Evolutionary conservation across 352 stramenopile species (phyloP).

Genomic region (Aphanomyces invadans): DNA sequence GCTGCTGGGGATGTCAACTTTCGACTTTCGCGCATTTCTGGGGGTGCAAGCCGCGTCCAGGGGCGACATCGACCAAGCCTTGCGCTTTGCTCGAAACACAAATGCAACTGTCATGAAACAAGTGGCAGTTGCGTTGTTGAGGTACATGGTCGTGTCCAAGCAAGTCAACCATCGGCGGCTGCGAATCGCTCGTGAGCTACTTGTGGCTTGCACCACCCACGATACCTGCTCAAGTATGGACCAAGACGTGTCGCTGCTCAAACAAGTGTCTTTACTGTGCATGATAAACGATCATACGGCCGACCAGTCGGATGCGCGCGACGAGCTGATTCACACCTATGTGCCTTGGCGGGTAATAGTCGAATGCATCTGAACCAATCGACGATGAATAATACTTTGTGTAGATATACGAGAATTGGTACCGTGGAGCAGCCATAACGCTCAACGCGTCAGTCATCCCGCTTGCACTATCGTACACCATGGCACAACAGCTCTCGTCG

Average conservation of each 20-base stretch:
- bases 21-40: conserved; percentile 19
- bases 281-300: background rate
- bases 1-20: conserved; percentile 1
- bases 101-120: conserved; percentile 3
- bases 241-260: conserved; percentile 1
- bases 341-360: conserved; percentile 19
- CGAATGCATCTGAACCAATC: background rate
- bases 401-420: conserved; percentile 22
- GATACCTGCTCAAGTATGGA: background rate
- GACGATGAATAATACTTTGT: background rate
- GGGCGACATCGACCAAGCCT: conserved; percentile 14
- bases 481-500: background rate
- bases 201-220: background rate
- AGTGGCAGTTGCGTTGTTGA: conserved; percentile 12
- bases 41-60: background rate
- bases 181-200: conserved; percentile 2
- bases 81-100: conserved; percentile 7
- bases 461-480: conserved; percentile 6
- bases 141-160: background rate
- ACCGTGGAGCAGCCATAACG: background rate
- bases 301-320: background rate
- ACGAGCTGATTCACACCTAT: conserved; percentile 3
- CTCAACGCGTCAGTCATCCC: conserved; percentile 6
- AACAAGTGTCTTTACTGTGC: background rate
- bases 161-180: background rate